A percentile compares a stretch with the other conserved stretches of the same genome.
phyloP scores from a whole-genome alignment of 2,329 filamentous ascomycete genomes.

The Leptosphaerulina australis region DNA sequence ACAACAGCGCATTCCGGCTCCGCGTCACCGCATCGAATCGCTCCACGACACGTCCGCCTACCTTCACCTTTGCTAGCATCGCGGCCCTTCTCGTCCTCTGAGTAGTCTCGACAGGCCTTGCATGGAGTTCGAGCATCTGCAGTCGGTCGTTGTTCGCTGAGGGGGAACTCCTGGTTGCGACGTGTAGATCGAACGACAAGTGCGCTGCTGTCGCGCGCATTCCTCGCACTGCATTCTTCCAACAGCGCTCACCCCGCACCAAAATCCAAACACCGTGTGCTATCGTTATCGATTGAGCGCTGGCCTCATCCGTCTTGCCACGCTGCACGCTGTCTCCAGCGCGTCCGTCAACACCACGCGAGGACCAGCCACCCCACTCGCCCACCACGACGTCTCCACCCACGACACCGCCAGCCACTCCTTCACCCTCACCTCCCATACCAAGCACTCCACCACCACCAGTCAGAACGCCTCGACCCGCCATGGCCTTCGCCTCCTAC shows the following conservation, averaged over 20 bases:
- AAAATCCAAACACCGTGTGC: conserved; percentile 21
- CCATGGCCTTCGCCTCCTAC: conserved; percentile 57
- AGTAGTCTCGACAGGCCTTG: conserved; percentile 36
- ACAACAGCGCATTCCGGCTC: conserved; percentile 26
- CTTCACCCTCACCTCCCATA: conserved; percentile 14
- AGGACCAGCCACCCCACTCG: conserved; percentile 14
- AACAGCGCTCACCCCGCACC: conserved; percentile 23
- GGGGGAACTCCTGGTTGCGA: conserved; percentile 34
- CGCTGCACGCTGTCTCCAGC: conserved; percentile 24
- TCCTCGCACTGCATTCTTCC: conserved; percentile 38
- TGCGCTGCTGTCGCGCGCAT: conserved; percentile 29
- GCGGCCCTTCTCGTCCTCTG: conserved; percentile 19
- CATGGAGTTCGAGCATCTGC: conserved; percentile 38
- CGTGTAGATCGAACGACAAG: conserved; percentile 25
- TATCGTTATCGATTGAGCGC: conserved; percentile 40
- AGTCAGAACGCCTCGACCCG: conserved; percentile 19
- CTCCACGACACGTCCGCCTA: conserved; percentile 22
- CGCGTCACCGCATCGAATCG: conserved; percentile 35
- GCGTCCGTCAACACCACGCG: conserved; percentile 13
- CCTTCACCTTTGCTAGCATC: conserved; percentile 20
- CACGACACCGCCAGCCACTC: conserved; percentile 14
- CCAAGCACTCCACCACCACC: conserved; percentile 15
- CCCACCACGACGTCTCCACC: conserved; percentile 19
- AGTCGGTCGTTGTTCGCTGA: conserved; percentile 43
- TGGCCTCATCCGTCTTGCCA: conserved; percentile 27